phyloP scores from a whole-genome alignment of 148 eudicot species.

The Rhododendron molle region DNA sequence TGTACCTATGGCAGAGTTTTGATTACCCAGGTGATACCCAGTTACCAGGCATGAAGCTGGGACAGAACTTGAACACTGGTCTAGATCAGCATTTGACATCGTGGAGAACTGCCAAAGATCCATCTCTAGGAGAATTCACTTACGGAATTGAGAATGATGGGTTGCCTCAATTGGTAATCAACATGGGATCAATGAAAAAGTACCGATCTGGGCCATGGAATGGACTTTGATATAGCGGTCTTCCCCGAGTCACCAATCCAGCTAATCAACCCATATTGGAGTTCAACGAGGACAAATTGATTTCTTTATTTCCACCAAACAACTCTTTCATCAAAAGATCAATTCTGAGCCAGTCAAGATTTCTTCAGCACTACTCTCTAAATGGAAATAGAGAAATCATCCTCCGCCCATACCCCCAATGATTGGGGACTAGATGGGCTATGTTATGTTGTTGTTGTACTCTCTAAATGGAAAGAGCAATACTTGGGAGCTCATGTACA shows the following conservation, averaged over 20 bases:
- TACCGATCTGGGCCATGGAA: slow-evolving; percentile 23
- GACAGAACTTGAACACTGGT: neutral
- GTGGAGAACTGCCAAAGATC: slow-evolving; percentile 20
- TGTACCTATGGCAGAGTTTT: too few relatives aligned
- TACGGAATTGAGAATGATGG: neutral
- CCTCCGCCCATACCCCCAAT: too few relatives aligned
- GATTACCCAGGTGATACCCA: too few relatives aligned
- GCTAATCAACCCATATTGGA: neutral
- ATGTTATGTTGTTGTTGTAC: too few relatives aligned
- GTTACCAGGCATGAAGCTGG: neutral
- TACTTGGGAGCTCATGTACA: slow-evolving; percentile 9
- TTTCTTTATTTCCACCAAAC: neutral
- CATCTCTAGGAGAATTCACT: neutral
- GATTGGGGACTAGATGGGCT: too few relatives aligned
- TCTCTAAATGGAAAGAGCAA: neutral
- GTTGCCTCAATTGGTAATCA: slow-evolving; percentile 6
- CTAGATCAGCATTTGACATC: neutral
- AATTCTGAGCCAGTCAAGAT: neutral
- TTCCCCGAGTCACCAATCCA: neutral
- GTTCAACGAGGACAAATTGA: neutral
- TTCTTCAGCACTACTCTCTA: neutral
- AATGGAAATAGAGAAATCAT: too few relatives aligned
- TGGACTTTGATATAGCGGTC: slow-evolving; percentile 13
- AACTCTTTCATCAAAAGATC: neutral
- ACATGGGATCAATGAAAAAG: slow-evolving; percentile 2